Evolutionary conservation across 192 early-diverging fungal species (phyloP), one percentile per base, ranked within the genome.

Genomic region (Mortierella alpina): DNA sequence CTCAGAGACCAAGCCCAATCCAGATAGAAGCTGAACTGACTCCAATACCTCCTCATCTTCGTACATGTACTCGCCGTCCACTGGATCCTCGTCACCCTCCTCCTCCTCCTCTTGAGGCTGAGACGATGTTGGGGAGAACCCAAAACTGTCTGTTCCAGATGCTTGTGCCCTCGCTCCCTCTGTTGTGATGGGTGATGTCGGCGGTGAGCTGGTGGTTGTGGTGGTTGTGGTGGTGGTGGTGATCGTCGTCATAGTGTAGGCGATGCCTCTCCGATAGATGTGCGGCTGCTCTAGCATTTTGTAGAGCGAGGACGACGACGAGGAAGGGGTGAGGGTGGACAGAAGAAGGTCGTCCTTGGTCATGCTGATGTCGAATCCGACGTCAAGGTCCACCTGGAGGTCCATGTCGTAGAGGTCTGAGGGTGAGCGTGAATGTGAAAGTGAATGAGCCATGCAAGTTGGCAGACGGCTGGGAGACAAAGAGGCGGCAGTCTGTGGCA

Each of bases 271-370:
- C 12, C 61, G 70, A 6, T 48, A 47, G 2, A 56, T 18, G 6
- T 48, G 53, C 2, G 60, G 50, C 10, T 60, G 50, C n/a, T 69
- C 57, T 0, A 50, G 59, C 18, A 68, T 9, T 62, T 75, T 57
- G n/a, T 66, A 62, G 45, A 75, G 63, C 14, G 64, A 68, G 11
- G 66, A 48, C 13, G 47, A 75, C 6, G 73, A 75, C 9, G 73
- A 67, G 5, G 73, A 75, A 1, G 65, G 59, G 5, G 73, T 54
- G 20, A 75, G 52, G 7, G 57, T 62, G 17, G 65, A 68, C 11
- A 60, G 59, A 0, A 68, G 45, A 7, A 62, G 45, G 44, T 75
- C 73, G 23, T 75, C 64, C 40, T 74, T 72, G 53, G 51, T 44
- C 23, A 56, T 59, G 22, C 45, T 14, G 47, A 65, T 22, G 71